phyloP scores from a whole-genome alignment of 352 stramenopile species.

The Hyaloperonospora brassicae region DNA sequence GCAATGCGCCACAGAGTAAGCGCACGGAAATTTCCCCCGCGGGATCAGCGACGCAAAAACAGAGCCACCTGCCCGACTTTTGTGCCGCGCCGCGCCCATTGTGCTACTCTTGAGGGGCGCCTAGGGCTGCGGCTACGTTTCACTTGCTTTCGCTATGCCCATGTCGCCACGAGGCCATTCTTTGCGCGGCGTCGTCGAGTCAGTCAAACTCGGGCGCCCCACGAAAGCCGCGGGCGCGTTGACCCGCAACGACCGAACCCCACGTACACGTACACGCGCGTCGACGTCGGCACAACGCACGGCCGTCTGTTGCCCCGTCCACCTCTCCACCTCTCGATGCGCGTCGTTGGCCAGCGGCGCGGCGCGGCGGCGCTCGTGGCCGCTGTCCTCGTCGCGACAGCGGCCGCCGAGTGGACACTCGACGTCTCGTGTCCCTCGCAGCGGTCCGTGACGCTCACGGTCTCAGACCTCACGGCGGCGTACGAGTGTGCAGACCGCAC shows the following conservation, averaged over 20 bases:
- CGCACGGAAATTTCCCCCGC: too few relatives aligned
- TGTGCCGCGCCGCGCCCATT: too few relatives aligned
- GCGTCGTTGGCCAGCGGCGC: conserved; percentile 11
- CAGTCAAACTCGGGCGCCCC: too few relatives aligned
- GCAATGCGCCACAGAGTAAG: too few relatives aligned
- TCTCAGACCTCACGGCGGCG: conserved; percentile 1
- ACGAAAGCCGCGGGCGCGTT: conserved; percentile 2
- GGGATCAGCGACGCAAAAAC: too few relatives aligned
- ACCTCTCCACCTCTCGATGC: conserved; percentile 11
- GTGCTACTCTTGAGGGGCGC: too few relatives aligned
- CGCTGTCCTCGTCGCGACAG: not conserved
- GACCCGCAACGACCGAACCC: not conserved
- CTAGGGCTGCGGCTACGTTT: too few relatives aligned
- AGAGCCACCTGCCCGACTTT: too few relatives aligned
- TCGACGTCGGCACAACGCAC: too few relatives aligned
- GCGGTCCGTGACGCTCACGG: not conserved
- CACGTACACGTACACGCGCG: not conserved
- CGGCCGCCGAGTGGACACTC: not conserved
- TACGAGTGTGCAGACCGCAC: not conserved
- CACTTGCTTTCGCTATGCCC: too few relatives aligned
- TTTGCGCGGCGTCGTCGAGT: too few relatives aligned
- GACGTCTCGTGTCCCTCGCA: not conserved
- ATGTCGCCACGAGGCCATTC: too few relatives aligned
- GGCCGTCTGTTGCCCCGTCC: not conserved
- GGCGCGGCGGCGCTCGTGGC: conserved; percentile 3